Base-by-base conservation (phyloP, 352 stramenopile genomes). In the Pythium rhizo-oryzae region DNA sequence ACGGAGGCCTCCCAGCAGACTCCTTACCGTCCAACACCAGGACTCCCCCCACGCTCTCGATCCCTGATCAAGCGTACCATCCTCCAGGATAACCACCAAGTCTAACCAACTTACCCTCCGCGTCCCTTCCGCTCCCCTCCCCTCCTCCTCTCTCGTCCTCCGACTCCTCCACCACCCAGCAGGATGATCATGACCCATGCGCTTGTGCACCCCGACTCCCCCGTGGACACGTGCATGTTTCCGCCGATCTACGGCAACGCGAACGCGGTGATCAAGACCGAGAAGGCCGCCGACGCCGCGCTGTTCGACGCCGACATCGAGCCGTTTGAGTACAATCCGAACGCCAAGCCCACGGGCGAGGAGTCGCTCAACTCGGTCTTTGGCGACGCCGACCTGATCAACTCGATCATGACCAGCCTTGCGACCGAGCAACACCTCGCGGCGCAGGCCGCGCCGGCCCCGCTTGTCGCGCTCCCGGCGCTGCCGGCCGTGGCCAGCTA, bases 361-460 rank as follows among this genome's bases (percentile, higher is more conserved):
- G 81, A 77, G 52, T 87, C 84, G 39, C 81, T 92, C 69, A 87
- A 73, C 70, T 92, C 83, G 25, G 82, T 93, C 52, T 93, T 93
- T 61, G 82, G 81, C 25, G 85, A 93, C 65, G 78, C 86, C 59
- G 85, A 91, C 35, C 79, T 93, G 41, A 80, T 92, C 28, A 84
- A 93, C 72, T 82, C 85, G 58, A 92, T 93, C 73, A 90, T 93
- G 80, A 80, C 65, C 55, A 92, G 85, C 43, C 79, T 93, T 58
- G 85, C 81, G 54, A 65, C 75, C 25, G 83, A 93, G 64, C 72
- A 70, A 43, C 56, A 68, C 16, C 54, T 64, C 15, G 68, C 66
- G 8, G 63, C 30, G 11, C 63, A 59, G 23, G 49, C 18, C 33
- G 23, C 21, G 61, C 52, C 35, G 62, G 55, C 59, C 67, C 69